Evolutionary conservation across 2,329 filamentous ascomycete genomes (phyloP).

Genomic region (Purpureocillium lavendulum): DNA sequence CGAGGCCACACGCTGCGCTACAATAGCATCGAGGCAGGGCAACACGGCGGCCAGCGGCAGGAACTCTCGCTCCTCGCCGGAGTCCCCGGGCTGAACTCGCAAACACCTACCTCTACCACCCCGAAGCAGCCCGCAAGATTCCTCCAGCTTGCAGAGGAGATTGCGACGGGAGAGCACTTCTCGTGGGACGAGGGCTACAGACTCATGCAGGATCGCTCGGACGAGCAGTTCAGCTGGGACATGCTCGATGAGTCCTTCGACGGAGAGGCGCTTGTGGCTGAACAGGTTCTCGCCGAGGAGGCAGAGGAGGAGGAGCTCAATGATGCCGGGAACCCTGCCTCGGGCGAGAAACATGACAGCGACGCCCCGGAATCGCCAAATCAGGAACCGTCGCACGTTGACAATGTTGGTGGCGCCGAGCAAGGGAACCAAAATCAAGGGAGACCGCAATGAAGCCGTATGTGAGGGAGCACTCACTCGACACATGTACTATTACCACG

Average conservation of each 20-base stretch:
- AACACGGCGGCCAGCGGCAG: constrained; percentile 40
- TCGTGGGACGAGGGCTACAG: constrained; percentile 25
- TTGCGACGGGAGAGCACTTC: constrained; percentile 22
- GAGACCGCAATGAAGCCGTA: too few relatives aligned
- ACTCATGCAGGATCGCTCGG: constrained; percentile 15
- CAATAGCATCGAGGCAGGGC: constrained; percentile 42
- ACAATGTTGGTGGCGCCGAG: too few relatives aligned
- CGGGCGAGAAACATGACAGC: too few relatives aligned
- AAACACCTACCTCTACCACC: neutral
- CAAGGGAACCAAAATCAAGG: too few relatives aligned
- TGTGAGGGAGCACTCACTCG: too few relatives aligned
- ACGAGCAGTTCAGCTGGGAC: constrained; percentile 17
- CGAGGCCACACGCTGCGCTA: constrained; percentile 38
- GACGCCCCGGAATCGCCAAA: too few relatives aligned
- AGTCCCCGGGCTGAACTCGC: too few relatives aligned
- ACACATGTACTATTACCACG: too few relatives aligned
- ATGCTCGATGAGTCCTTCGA: constrained; percentile 14
- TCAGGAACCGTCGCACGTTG: too few relatives aligned
- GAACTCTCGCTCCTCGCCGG: constrained; percentile 33
- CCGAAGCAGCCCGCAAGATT: constrained; percentile 3
- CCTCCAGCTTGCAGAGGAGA: constrained; percentile 17
- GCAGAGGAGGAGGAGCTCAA: neutral
- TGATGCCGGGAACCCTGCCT: too few relatives aligned
- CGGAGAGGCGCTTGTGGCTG: constrained; percentile 8
- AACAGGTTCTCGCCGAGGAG: neutral